Evolutionary conservation across 768 basidiomycete species (phyloP).

Genomic region (Pleurotus ostreatus): DNA sequence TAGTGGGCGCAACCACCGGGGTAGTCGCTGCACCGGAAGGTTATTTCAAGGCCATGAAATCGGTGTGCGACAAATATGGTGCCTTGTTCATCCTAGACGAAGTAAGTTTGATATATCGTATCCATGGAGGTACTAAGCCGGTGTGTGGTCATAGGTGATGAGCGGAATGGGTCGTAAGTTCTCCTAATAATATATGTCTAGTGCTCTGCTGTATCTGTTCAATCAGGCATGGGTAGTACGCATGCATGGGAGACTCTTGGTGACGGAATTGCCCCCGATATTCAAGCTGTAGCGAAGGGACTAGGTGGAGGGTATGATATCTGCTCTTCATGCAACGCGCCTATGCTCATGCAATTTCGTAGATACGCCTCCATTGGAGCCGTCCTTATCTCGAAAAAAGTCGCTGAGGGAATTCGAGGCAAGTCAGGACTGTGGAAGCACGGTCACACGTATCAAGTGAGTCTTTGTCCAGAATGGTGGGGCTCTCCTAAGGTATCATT

Average conservation of each 20-base stretch:
- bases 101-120: constrained; percentile 24
- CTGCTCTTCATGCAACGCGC: background rate
- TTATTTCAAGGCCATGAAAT: constrained; percentile 83
- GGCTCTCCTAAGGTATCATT: background rate
- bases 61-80: constrained; percentile 72
- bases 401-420: constrained; percentile 65
- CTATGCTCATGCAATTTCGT: background rate
- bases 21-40: constrained; percentile 75
- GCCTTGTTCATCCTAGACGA: constrained; percentile 86
- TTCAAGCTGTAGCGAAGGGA: constrained; percentile 88
- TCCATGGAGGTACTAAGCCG: background rate
- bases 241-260: constrained; percentile 86
- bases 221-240: constrained; percentile 78
- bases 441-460: constrained; percentile 81
- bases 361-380: constrained; percentile 85
- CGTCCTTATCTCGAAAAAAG: constrained; percentile 66
- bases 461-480: background rate
- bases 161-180: constrained; percentile 83
- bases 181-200: background rate
- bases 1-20: constrained; percentile 83
- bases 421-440: constrained; percentile 77
- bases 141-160: constrained; percentile 50
- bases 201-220: background rate
- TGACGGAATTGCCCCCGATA: constrained; percentile 73
- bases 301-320: constrained; percentile 75